Evolutionary conservation across 129 eudicot genomes (phyloP), one percentile per base, ranked within the genome.

Genomic region (Silybum marianum): DNA sequence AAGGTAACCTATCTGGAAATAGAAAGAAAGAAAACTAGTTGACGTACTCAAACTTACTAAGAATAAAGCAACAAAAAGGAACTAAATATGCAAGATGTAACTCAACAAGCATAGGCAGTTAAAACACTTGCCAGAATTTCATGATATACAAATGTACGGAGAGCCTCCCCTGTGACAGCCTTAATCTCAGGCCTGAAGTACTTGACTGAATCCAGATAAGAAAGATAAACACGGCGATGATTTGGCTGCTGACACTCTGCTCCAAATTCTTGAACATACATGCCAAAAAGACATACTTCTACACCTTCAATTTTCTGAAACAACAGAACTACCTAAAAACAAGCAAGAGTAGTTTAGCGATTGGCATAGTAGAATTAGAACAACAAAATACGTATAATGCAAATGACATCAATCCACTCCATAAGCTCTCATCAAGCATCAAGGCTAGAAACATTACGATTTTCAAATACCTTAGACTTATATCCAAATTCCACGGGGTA

Each of bases 251-350:
- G 87, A 76, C 93, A 88, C n/a, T 96, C 98, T 74, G 99, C 86
- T 70, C 99, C 98, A 63, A 93, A 96, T 86, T 96, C 99, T 88
- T 96, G 99, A 72, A 96, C 98, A 81, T 93, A 96, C 99, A 96
- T 96, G 73, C 98, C 99, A 93, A 91, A 96, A 38, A 96, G 86
- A 92, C 99, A 96, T 76, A 96, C 99, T 90, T 96, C 99, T 25
- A 96, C 99, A 54, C 99, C 99, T 88, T 96, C 99, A 83, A 93
- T 96, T 86, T 90, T 93, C 88, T 96, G 99, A 85, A 96, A 96
- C 82, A 96, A 79, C 80, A 96, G 82, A 68, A 96, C 90, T 7
- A 91, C 99, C 99, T 96, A 90, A 62, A 81, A 81, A 58, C 82
- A 85, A 51, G 38, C 77, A 81, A 46, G 73, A 28, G 16, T n/a